Evolutionary conservation across 2,329 filamentous ascomycete genomes (phyloP).

Genomic region (Penicillium sp.): DNA sequence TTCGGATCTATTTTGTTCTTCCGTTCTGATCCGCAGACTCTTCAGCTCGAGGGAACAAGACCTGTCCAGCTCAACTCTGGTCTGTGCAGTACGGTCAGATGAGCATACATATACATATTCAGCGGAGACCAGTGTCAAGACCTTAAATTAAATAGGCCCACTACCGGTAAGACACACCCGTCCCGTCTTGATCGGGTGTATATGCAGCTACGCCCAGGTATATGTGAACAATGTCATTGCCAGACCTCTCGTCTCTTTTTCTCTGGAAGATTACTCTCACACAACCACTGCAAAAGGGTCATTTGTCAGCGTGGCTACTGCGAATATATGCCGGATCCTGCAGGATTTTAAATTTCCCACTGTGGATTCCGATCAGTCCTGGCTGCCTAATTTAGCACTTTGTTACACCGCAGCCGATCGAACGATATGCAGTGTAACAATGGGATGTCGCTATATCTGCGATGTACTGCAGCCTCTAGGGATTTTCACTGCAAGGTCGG

Average conservation of each 20-base stretch:
- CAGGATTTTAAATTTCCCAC: background rate
- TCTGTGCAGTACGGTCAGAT: background rate
- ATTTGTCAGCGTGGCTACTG: too few relatives aligned
- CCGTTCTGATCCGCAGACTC: background rate
- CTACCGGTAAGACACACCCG: background rate
- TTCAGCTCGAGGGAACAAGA: background rate
- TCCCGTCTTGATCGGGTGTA: background rate
- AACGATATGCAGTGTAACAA: background rate
- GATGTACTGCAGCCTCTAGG: background rate
- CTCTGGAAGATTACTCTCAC: too few relatives aligned
- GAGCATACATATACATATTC: background rate
- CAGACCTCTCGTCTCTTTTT: background rate
- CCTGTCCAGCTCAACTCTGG: background rate
- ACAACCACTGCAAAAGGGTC: background rate
- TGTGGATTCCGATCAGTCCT: background rate
- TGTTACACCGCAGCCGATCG: background rate
- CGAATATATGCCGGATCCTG: background rate
- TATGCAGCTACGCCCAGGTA: background rate
- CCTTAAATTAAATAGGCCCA: conserved; percentile 1
- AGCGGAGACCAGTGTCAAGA: background rate
- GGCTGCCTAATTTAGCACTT: background rate
- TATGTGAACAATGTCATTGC: background rate
- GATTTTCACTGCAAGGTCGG: background rate
- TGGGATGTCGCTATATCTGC: background rate
- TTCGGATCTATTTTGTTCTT: background rate